Conservation (phyloP, 2,329 filamentous ascomycete species). For the Niveomyces coronatus region DNA sequence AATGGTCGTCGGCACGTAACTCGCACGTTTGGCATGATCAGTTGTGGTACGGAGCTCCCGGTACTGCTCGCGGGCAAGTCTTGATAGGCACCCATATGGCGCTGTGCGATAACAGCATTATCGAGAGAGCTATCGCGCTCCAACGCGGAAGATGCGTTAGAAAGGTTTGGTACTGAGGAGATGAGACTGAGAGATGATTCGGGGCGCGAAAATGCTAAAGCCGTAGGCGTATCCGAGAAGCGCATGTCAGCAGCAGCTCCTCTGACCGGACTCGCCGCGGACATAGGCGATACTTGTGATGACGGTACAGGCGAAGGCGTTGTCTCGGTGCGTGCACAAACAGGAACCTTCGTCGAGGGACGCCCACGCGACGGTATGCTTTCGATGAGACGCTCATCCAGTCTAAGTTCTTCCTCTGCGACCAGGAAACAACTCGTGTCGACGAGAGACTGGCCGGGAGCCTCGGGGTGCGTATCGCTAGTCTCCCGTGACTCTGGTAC, state of each 20-base stretch:
- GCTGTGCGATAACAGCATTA: constrained; percentile 12
- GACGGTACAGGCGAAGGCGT: constrained; percentile 5
- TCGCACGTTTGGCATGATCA: constrained; percentile 95
- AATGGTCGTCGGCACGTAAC: constrained; percentile 87
- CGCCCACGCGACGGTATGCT: neutral
- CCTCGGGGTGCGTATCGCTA: neutral
- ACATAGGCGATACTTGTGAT: constrained; percentile 3
- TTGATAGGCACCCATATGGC: constrained; percentile 12
- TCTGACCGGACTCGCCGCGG: neutral
- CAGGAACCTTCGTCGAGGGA: neutral
- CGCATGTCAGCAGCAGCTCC: constrained; percentile 13
- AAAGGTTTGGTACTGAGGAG: constrained; percentile 42
- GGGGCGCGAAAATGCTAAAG: constrained; percentile 17
- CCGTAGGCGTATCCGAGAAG: constrained; percentile 18
- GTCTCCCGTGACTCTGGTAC: constrained; percentile 6
- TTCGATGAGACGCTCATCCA: neutral
- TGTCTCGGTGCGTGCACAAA: neutral
- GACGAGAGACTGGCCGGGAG: constrained; percentile 10
- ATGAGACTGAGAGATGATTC: constrained; percentile 33
- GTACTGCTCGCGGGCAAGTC: constrained; percentile 13
- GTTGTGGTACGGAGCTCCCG: constrained; percentile 47
- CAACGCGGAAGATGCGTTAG: constrained; percentile 32
- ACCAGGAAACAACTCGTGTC: constrained; percentile 26
- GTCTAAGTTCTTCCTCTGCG: constrained; percentile 19
- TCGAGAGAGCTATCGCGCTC: constrained; percentile 16